These are phyloP conservation scores for Rhexocercosporidium sp. DNA, from an alignment of 2,329 filamentous ascomycete species.

Conservation along the genomic window DNA sequence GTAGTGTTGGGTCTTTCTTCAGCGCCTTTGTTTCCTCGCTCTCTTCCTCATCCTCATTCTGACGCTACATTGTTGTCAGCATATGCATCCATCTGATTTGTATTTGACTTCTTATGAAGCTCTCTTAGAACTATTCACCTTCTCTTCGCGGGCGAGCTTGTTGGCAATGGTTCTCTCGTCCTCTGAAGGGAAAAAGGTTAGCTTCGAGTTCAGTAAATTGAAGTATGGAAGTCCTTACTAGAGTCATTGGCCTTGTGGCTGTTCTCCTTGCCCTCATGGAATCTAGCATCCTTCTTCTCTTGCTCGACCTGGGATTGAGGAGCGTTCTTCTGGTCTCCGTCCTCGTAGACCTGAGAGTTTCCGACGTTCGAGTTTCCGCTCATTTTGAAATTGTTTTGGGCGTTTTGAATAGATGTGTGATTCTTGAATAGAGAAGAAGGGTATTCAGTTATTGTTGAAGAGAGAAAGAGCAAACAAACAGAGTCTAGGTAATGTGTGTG, in stretches of 20 bases:
- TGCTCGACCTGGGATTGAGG: conserved; percentile 54
- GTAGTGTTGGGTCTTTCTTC: conserved; percentile 60
- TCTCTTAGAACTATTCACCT: conserved; percentile 34
- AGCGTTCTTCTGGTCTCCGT: conserved; percentile 74
- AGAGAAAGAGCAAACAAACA: not conserved
- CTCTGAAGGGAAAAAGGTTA: conserved; percentile 52
- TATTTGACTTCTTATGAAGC: not conserved
- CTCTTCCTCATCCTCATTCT: conserved; percentile 51
- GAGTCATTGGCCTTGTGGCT: conserved; percentile 74
- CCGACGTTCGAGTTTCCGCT: conserved; percentile 58
- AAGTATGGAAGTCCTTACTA: conserved; percentile 58
- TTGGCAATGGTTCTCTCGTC: conserved; percentile 75
- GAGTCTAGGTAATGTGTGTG: conserved; percentile 3
- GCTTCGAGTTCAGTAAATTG: not conserved
- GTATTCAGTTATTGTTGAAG: not conserved
- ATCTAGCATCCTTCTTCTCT: conserved; percentile 61
- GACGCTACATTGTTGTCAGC: conserved; percentile 39
- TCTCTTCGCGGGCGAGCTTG: conserved; percentile 68
- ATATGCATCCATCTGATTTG: not conserved
- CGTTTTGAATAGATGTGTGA: not conserved
- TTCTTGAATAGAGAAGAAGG: not conserved
- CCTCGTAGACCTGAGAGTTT: conserved; percentile 70
- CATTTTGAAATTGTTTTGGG: conserved; percentile 26
- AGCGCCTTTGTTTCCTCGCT: conserved; percentile 34
- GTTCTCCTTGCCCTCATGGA: conserved; percentile 73